phyloP scores from a whole-genome alignment of 2,329 filamentous ascomycete genomes.

The Monosporascus sp. region DNA sequence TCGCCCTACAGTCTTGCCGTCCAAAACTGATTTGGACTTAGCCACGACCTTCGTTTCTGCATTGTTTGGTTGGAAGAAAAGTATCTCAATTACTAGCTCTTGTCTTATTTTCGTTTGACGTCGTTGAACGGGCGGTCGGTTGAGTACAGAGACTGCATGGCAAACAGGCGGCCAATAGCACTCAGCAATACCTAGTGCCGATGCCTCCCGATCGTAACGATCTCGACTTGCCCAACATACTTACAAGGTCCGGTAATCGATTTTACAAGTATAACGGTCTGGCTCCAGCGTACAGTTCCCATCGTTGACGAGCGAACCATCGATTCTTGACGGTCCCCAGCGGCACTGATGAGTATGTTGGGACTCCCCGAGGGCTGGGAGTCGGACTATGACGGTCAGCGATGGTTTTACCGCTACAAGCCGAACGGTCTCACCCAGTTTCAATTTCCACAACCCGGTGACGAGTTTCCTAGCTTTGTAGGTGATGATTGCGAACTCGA shows the following conservation, averaged over 20 bases:
- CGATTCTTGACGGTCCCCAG: background rate
- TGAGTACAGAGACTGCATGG: too few relatives aligned
- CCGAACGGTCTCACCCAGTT: slow-evolving; percentile 50
- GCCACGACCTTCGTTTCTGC: background rate
- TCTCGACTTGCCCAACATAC: too few relatives aligned
- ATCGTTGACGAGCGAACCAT: background rate
- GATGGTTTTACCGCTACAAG: slow-evolving; percentile 54
- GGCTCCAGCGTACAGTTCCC: background rate
- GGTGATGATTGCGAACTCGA: slow-evolving; percentile 34
- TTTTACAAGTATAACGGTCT: background rate
- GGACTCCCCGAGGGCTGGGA: slow-evolving; percentile 50
- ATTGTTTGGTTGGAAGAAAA: background rate
- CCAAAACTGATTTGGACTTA: too few relatives aligned
- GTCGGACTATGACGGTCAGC: slow-evolving; percentile 49
- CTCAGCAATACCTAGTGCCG: too few relatives aligned
- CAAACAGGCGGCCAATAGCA: too few relatives aligned
- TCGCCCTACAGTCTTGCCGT: background rate
- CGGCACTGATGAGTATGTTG: slow-evolving; percentile 21
- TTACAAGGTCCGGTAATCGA: too few relatives aligned
- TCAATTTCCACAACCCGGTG: slow-evolving; percentile 50
- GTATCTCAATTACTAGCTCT: too few relatives aligned
- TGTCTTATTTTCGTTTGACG: too few relatives aligned
- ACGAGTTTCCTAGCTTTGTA: slow-evolving; percentile 52
- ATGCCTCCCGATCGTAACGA: too few relatives aligned
- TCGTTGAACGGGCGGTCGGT: too few relatives aligned